Evolutionary conservation across 1,284 basidiomycete species (phyloP), one percentile per base, ranked within the genome.

Genomic region (Ganoderma resinaceum): DNA sequence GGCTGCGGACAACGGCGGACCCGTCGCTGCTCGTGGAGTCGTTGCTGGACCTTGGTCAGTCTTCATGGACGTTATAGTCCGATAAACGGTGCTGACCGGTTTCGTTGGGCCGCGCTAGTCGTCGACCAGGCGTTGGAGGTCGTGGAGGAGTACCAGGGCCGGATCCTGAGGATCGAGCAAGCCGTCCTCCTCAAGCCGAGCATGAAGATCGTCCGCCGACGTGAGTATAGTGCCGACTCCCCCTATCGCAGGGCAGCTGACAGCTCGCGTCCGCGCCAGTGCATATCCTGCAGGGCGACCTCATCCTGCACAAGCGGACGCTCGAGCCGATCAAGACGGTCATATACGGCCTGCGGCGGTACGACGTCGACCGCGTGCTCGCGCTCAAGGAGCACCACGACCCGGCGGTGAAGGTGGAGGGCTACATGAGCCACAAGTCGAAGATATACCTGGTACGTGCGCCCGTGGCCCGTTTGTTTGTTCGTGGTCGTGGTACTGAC

Each of bases 221-320:
- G 90, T 91, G 74, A 64, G 89, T 82, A 31, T 38, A n/a, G n/a
- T n/a, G n/a, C 31, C 52, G 31, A 35, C 35, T 35, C 35, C 4
- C 35, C 35, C 35, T n/a, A n/a, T n/a, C n/a, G n/a, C n/a, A n/a
- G n/a, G n/a, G 23, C 26, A 11, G 14, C 16, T 55, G 58, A 59
- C 20, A 9, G 3, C 38, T 16, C 3, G 14, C 23, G 35, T 37
- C 18, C 37, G 20, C 26, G 16, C n/a, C 64, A 91, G 90, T 92
- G 63, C 91, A 92, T 70, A 91, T 92, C 63, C 81, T 92, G 20
- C 90, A 89, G 43, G 90, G 88, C n/a, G 91, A 92, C 74, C 82
- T 92, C 16, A 89, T 87, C 61, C 79, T 91, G 67, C 89, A 90
- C 75, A 91, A 91, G 77, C 85, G 90, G 18, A 91, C 90, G 3